phyloP scores from a whole-genome alignment of 1,284 basidiomycete genomes.

The Marasmius fiardii region DNA sequence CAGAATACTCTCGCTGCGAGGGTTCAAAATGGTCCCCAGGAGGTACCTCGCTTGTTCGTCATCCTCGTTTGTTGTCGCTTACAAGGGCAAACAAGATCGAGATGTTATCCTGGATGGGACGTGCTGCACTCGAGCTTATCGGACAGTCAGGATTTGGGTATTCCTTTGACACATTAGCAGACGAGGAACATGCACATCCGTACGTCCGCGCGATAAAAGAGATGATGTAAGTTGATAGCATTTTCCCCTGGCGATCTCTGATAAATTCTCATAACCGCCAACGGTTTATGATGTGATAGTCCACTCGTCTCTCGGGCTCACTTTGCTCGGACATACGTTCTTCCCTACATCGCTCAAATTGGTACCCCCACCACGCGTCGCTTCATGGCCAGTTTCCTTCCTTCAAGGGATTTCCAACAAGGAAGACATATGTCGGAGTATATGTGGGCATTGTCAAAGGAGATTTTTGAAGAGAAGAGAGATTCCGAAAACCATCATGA shows the following conservation, averaged over 20 bases:
- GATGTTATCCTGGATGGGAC: conserved; percentile 15
- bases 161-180: conserved; percentile 33
- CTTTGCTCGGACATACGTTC: conserved; percentile 18
- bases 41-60: background rate
- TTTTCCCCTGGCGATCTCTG: too few relatives aligned
- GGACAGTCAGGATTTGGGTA: conserved; percentile 34
- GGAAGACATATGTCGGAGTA: conserved; percentile 34
- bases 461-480: conserved; percentile 38
- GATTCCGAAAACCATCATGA: conserved; percentile 21
- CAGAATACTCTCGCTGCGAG: background rate
- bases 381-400: conserved; percentile 30
- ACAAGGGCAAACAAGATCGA: background rate
- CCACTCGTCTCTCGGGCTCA: background rate
- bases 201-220: conserved; percentile 28
- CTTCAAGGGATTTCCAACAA: conserved; percentile 28
- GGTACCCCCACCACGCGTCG: conserved; percentile 33
- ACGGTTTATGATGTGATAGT: too few relatives aligned
- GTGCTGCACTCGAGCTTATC: conserved; percentile 23
- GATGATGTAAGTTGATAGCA: conserved; percentile 16
- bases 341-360: conserved; percentile 30
- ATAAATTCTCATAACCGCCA: too few relatives aligned
- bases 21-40: background rate
- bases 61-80: too few relatives aligned
- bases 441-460: conserved; percentile 31
- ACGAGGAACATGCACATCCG: conserved; percentile 21